Evolutionary conservation across 257 asterid species (phyloP), one percentile per base, ranked within the genome.

Genomic region (Cordia subcordata): DNA sequence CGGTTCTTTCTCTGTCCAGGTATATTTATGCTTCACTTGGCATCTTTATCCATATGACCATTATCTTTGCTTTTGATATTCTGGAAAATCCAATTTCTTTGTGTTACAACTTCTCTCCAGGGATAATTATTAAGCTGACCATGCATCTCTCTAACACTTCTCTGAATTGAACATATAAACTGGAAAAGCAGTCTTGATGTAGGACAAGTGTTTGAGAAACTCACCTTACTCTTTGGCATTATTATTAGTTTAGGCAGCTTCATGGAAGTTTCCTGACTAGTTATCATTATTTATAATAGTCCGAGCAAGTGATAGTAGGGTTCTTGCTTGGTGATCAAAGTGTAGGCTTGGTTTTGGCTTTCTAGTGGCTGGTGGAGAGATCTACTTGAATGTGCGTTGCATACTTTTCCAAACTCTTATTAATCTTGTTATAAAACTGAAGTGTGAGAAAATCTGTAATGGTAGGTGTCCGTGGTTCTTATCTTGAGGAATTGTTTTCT

Each of bases 1-100:
- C 69, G 73, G 82, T 59, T 65, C 72, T 67, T 65, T 77, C 53
- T 68, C 78, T 71, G 94, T 84, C 72, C 88, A 84, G 96, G 99
- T 88, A 81, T 54, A 38, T 53, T 56, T 59, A 50, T 14, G 45
- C 50, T 62, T 65, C 49, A 19, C 60, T 20, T 42, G 20, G 19
- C 35, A 35, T 60, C 62, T 42, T 42, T 57, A 13, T 15, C 46
- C 27, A 38, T 32, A 49, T 70, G 39, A 64, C 49, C 16, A 35
- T 45, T 60, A 8, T 59, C 46, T 38, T 19, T 62, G n/a, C 27
- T 35, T 38, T 58, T 62, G 17, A 12, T 61, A 16, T 61, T 10
- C 22, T 11, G 2, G 20, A 22, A 35, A 52, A 52, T 22, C 32
- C n/a, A 52, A 22, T 20, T 20, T 42, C 35, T 42, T 14, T 39